These are phyloP conservation scores for Nothophaeocryptopus gaeumannii DNA, from an alignment of 2,329 filamentous ascomycete species.

Conservation along the genomic window DNA sequence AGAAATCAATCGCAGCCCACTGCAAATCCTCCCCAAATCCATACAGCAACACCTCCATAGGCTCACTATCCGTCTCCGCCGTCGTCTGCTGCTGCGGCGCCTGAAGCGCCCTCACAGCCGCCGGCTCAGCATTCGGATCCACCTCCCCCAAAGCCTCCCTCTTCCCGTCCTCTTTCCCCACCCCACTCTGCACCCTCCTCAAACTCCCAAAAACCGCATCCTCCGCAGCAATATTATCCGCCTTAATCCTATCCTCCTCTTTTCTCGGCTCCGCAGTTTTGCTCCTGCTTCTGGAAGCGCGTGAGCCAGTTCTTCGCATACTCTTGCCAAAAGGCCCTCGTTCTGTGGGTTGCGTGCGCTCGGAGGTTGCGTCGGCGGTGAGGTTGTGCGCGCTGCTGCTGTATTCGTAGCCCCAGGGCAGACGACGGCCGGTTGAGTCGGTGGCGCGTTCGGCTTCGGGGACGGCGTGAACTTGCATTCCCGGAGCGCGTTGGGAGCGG, in stretches of 20 bases:
- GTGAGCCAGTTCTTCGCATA: slow-evolving; percentile 43
- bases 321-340: slow-evolving; percentile 59
- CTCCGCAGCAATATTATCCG: slow-evolving; percentile 45
- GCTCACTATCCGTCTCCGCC: slow-evolving; percentile 38
- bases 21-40: slow-evolving; percentile 68
- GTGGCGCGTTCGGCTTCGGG: slow-evolving; percentile 60
- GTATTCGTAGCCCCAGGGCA: slow-evolving; percentile 61
- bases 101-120: slow-evolving; percentile 33
- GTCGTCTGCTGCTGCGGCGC: slow-evolving; percentile 1
- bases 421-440: slow-evolving; percentile 56
- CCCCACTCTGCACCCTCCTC: slow-evolving; percentile 28
- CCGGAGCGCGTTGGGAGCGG: slow-evolving; percentile 22
- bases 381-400: slow-evolving; percentile 2
- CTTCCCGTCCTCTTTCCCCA: slow-evolving; percentile 21
- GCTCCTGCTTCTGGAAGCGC: slow-evolving; percentile 21
- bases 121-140: slow-evolving; percentile 22
- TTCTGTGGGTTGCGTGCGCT: slow-evolving; percentile 51
- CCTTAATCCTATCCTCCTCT: slow-evolving; percentile 53
- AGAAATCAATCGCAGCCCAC: slow-evolving; percentile 86
- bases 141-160: slow-evolving; percentile 29
- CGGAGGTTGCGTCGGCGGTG: slow-evolving; percentile 12
- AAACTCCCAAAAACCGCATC: slow-evolving; percentile 47
- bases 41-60: slow-evolving; percentile 79
- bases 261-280: slow-evolving; percentile 59
- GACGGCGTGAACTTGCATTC: slow-evolving; percentile 65